These are phyloP conservation scores for Phytopythium oedochilum DNA, from an alignment of 352 stramenopile species.

Conservation along the genomic window DNA sequence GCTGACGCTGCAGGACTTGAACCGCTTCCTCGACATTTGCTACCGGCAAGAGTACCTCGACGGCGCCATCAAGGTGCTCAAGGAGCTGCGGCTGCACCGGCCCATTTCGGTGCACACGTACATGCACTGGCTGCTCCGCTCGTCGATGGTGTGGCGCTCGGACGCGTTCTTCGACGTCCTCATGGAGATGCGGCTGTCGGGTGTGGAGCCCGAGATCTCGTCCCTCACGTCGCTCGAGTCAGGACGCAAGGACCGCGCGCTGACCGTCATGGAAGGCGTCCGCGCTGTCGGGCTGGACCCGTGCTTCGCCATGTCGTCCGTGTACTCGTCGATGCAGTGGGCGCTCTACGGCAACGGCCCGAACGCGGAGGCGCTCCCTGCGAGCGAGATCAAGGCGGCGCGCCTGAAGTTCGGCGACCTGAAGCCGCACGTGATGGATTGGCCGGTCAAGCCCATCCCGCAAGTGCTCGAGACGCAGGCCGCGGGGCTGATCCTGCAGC, in stretches of 20 bases:
- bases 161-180: constrained; percentile 84
- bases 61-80: constrained; percentile 71
- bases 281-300: constrained; percentile 76
- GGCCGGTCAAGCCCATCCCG: constrained; percentile 70
- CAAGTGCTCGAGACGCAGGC: constrained; percentile 82
- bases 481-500: constrained; percentile 70
- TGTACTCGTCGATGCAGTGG: constrained; percentile 78
- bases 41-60: constrained; percentile 75
- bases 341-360: constrained; percentile 69
- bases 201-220: constrained; percentile 76
- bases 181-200: constrained; percentile 82
- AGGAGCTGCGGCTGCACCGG: constrained; percentile 63
- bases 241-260: constrained; percentile 69
- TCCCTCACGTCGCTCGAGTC: constrained; percentile 84
- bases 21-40: constrained; percentile 74
- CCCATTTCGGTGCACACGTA: constrained; percentile 70
- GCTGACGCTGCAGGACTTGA: constrained; percentile 50
- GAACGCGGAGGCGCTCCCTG: constrained; percentile 36
- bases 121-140: constrained; percentile 79
- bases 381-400: constrained; percentile 40
- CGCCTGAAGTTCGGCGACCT: constrained; percentile 62
- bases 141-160: constrained; percentile 73
- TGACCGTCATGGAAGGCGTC: constrained; percentile 88
- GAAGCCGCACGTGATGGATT: constrained; percentile 48
- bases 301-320: constrained; percentile 83